These are phyloP conservation scores for Botryosphaeria dothidea DNA, from an alignment of 2,329 filamentous ascomycete species.

Conservation along the genomic window DNA sequence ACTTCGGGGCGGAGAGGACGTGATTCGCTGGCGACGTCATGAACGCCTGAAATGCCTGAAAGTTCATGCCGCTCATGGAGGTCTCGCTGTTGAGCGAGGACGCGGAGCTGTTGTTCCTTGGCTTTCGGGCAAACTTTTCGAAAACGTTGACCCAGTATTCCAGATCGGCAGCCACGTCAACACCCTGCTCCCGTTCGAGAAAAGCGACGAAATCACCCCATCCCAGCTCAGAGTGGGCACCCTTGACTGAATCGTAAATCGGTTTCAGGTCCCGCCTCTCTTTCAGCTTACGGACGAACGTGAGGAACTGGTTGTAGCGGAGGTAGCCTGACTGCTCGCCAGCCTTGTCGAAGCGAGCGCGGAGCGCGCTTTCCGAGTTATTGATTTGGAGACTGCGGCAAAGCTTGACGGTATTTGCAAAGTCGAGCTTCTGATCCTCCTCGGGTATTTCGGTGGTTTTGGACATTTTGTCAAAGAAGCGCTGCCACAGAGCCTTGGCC, in stretches of 20 bases:
- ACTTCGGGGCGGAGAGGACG: slow-evolving; percentile 62
- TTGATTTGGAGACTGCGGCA: slow-evolving; percentile 93
- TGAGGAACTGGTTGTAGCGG: slow-evolving; percentile 77
- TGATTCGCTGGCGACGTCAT: slow-evolving; percentile 58
- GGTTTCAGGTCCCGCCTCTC: slow-evolving; percentile 76
- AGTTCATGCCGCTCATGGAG: slow-evolving; percentile 65
- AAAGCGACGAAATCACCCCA: slow-evolving; percentile 75
- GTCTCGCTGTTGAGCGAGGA: slow-evolving; percentile 23
- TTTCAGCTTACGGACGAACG: slow-evolving; percentile 81
- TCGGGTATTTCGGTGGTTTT: slow-evolving; percentile 52
- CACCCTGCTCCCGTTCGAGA: slow-evolving; percentile 69
- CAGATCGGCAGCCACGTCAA: slow-evolving; percentile 69
- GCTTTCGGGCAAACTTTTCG: slow-evolving; percentile 58
- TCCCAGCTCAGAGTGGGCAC: slow-evolving; percentile 65
- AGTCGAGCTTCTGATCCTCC: slow-evolving; percentile 71
- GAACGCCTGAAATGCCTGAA: slow-evolving; percentile 70
- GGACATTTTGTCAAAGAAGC: slow-evolving; percentile 72
- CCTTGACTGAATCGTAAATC: slow-evolving; percentile 64
- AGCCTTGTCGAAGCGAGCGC: slow-evolving; percentile 71
- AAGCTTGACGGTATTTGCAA: slow-evolving; percentile 76
- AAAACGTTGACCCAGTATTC: slow-evolving; percentile 73
- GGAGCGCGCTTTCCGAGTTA: slow-evolving; percentile 73
- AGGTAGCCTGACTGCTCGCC: slow-evolving; percentile 68
- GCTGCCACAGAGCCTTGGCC: slow-evolving; percentile 80
- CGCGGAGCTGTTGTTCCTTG: slow-evolving; percentile 11